Base-by-base conservation (phyloP, 306 rosid species). In the Gynostemma pentaphyllum region DNA sequence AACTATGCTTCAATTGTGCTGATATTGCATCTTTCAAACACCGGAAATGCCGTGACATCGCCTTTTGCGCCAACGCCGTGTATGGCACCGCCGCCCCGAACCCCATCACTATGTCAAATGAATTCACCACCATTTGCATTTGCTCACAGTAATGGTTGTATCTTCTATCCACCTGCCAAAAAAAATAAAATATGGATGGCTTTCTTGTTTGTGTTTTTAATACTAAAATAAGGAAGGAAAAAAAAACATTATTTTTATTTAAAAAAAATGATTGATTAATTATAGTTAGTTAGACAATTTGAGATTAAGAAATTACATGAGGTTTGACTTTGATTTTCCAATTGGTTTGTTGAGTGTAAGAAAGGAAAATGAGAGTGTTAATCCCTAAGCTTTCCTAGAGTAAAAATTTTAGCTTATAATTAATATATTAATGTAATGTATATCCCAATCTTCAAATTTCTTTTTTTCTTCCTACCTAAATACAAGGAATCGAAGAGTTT, bases 71-170 rank as follows among this genome's bases (percentile, higher is more conserved):
- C 52, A 89, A 68, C 5, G 85, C 85, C 0, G 99, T 88, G 84
- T 94, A 94, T 1, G 95, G 95, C 19, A 81, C 83, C 8, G 99
- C 99, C 13, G 95, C 88, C 1, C 97, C 95, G 10, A 70, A 82
- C 7, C 99, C 99, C 90, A 88, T 84, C 61, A 86, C 87, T 47
- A 84, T 54, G 57, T 94, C 99, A 22, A 94, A 89, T 45, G 97
- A 87, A 70, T 86, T 88, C 62, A 86, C 94, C 36, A 94, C 99
- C 91, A 86, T 85, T 45, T 89, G 95, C 99, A 94, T 88, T 55
- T 94, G 99, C 46, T 94, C 97, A 37, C 99, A 84, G 68, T 94
- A 94, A 77, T 88, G 87, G 75, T 84, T 86, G 83, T 88, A 94
- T 78, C 99, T 81, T 22, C 95, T 45, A 13, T 94, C 99, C 70